Percentiles rank a stretch among this genome's conserved stretches.
These are phyloP conservation scores for Phialophora verrucosa DNA, from an alignment of 2,329 filamentous ascomycete species.

Conservation along the genomic window DNA sequence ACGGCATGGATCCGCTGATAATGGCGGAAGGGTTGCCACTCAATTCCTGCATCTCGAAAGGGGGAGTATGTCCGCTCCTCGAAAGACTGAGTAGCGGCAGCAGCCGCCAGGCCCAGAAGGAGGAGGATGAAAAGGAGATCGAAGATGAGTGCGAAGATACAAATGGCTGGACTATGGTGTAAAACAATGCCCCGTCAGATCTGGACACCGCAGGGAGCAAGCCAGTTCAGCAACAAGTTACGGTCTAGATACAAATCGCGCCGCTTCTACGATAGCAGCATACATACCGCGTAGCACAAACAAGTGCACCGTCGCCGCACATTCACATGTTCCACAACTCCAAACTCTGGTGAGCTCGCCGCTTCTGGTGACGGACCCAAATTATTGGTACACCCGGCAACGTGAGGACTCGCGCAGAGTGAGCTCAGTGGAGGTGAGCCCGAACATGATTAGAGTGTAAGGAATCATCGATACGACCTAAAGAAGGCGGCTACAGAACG, in stretches of 20 bases:
- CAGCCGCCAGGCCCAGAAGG: not conserved
- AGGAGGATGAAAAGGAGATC: not conserved
- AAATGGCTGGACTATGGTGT: not conserved
- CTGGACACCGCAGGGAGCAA: not conserved
- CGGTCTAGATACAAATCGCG: not conserved
- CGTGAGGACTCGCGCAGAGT: too few species aligned
- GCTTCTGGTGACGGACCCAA: not conserved
- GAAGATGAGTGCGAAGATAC: not conserved
- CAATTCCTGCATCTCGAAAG: not conserved
- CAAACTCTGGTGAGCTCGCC: not conserved
- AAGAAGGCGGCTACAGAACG: too few species aligned
- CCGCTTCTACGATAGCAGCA: not conserved
- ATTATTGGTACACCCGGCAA: not conserved
- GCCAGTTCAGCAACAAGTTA: not conserved
- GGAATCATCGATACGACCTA: too few species aligned
- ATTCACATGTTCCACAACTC: not conserved
- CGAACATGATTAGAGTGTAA: too few species aligned
- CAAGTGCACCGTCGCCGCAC: too few species aligned
- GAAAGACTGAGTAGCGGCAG: not conserved
- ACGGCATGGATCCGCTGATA: not conserved
- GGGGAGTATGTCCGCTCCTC: not conserved
- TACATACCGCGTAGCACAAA: not conserved
- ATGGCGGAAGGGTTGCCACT: not conserved
- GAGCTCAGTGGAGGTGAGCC: too few species aligned
- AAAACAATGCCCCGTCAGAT: not conserved